A percentile compares a stretch with the other conserved stretches of the same genome.
Evolutionary conservation across 2,329 filamentous ascomycete genomes (phyloP).

Genomic region (Zymoseptoria passerinii): DNA sequence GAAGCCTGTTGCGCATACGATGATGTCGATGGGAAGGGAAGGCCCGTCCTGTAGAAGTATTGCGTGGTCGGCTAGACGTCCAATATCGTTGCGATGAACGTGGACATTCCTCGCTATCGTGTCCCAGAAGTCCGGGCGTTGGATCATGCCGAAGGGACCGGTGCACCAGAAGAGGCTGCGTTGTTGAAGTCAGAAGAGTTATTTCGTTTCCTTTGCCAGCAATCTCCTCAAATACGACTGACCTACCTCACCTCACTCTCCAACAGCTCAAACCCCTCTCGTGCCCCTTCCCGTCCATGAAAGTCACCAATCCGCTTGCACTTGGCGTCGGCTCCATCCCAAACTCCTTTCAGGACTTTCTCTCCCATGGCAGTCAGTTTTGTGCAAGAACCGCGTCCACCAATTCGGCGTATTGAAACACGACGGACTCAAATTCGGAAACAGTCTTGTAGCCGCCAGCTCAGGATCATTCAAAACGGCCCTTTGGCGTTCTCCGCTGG

Average conservation of each 20-base stretch:
- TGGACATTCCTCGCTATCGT: conserved; percentile 8
- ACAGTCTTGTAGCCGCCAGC: background rate
- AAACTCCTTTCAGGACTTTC: background rate
- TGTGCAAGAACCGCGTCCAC: background rate
- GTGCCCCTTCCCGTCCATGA: background rate
- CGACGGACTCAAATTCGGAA: background rate
- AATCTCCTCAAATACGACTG: background rate
- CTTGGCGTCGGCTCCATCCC: background rate
- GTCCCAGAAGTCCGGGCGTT: conserved; percentile 11
- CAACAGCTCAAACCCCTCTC: background rate
- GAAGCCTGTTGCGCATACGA: conserved; percentile 15
- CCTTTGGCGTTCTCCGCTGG: background rate
- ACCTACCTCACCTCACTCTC: background rate
- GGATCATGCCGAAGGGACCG: conserved; percentile 5
- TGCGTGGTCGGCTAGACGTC: conserved; percentile 1
- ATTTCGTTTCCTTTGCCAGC: background rate
- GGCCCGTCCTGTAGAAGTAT: conserved; percentile 7
- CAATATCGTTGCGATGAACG: conserved; percentile 7
- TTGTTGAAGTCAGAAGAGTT: background rate
- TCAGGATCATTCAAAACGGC: background rate
- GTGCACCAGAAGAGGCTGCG: conserved; percentile 1
- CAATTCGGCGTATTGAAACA: background rate
- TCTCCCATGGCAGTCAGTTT: background rate
- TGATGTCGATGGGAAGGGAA: conserved; percentile 7
- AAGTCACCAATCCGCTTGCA: background rate